These are phyloP conservation scores for Cyberlindnera nakhonratchasimensis DNA, from an alignment of 805 yeast species.

Conservation along the genomic window DNA sequence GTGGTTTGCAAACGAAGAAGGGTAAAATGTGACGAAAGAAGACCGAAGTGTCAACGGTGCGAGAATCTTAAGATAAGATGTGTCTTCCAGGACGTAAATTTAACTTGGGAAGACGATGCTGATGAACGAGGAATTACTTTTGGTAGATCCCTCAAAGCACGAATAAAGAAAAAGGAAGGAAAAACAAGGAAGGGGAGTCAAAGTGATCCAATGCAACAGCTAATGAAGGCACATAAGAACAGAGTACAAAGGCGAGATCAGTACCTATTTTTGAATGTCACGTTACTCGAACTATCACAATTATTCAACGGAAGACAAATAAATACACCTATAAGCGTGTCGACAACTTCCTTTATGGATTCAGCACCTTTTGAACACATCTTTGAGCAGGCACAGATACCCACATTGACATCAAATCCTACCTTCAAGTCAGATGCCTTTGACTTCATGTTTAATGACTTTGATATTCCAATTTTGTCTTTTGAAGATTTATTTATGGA, in stretches of 20 bases:
- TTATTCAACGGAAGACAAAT: slow-evolving; percentile 12
- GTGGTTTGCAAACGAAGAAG: slow-evolving; percentile 46
- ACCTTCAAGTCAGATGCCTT: slow-evolving; percentile 15
- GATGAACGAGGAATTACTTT: slow-evolving; percentile 33
- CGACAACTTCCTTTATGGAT: neutral
- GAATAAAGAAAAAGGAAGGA: slow-evolving; percentile 9
- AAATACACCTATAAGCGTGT: neutral
- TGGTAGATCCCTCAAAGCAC: slow-evolving; percentile 33
- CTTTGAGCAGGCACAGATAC: slow-evolving; percentile 18
- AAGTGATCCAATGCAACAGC: neutral
- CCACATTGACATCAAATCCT: slow-evolving; percentile 12
- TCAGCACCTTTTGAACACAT: slow-evolving; percentile 9
- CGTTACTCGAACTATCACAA: slow-evolving; percentile 8
- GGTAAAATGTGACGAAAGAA: slow-evolving; percentile 43
- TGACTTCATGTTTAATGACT: slow-evolving; percentile 17
- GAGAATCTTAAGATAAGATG: slow-evolving; percentile 25
- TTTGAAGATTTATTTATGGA: slow-evolving; percentile 23
- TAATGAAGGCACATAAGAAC: slow-evolving; percentile 5
- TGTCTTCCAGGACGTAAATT: slow-evolving; percentile 19
- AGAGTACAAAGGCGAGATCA: slow-evolving; percentile 11
- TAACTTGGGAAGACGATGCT: slow-evolving; percentile 39
- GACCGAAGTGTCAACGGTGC: slow-evolving; percentile 34
- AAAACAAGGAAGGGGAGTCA: neutral
- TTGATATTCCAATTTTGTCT: slow-evolving; percentile 11
- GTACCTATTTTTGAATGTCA: slow-evolving; percentile 16